Evolutionary conservation across 2,329 filamentous ascomycete species (phyloP).

Genomic region (Seiridium unicorne): DNA sequence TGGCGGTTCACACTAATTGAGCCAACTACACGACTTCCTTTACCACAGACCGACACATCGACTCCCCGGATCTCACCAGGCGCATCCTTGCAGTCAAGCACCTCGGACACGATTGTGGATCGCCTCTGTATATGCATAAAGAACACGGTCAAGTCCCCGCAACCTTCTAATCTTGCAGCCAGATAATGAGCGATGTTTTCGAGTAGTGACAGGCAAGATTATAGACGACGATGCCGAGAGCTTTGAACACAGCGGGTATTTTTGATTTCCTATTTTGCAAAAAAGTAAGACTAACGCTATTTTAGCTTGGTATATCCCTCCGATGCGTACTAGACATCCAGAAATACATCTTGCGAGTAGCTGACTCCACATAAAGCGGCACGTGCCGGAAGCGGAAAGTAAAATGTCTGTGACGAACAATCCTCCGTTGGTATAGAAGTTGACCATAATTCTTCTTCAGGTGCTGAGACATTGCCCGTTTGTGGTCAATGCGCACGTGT

Average conservation of each 20-base stretch:
- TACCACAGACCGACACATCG: no score
- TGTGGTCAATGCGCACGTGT: conserved; percentile 30
- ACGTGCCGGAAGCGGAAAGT: conserved; percentile 4
- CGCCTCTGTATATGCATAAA: no score
- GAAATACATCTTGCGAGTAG: neutral
- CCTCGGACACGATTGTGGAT: no score
- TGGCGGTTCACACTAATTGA: no score
- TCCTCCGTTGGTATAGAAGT: neutral
- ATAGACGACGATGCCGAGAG: neutral
- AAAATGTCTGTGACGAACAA: neutral
- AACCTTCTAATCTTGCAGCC: no score
- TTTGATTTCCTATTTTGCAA: neutral
- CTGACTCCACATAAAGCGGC: neutral
- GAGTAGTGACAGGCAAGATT: no score
- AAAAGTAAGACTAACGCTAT: neutral
- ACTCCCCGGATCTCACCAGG: no score
- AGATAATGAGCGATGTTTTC: no score
- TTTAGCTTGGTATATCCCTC: neutral
- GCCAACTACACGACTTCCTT: no score
- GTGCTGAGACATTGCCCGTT: conserved; percentile 29
- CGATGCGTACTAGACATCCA: neutral
- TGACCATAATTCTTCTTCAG: conserved; percentile 15
- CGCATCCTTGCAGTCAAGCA: no score
- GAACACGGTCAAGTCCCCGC: no score
- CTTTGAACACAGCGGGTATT: neutral